Base-by-base conservation (phyloP, 2,329 filamentous ascomycete genomes). In the Mycosphaerelloides madeirae region DNA sequence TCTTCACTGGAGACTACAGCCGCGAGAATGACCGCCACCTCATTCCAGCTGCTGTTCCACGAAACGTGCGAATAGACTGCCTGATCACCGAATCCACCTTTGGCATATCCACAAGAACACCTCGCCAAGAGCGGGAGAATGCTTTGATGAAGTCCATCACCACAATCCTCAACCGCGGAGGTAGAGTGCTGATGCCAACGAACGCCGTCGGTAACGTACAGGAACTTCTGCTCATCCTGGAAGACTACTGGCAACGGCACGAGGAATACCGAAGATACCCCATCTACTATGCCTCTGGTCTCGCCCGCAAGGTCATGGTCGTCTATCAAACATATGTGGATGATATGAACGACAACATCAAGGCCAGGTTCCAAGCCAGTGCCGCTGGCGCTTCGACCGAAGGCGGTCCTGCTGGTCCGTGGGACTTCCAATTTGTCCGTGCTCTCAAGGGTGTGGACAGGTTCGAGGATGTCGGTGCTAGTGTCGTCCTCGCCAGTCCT, bases 291-390 rank as follows among this genome's bases (percentile, higher is more conserved):
- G 94, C 94, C 43, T 93, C 87, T 59, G 95, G 95, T 59, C 79
- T 97, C 32, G 93, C 93, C 1, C 77, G 91, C 51, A 93, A 95
- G 68, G 98, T 93, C 70, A 98, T 98, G 93, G 80, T 96, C 22
- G 89, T 97, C 3, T 98, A 98, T 64, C 93, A 97, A 65, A 98
- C 93, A 1, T 98, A 97, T 60, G 88, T 97, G 38, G 88, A 90
- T 38, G 89, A 90, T 43, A 98, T 98, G 93, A 98, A 98, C 65
- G 91, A 97, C 62, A 97, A 96, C 60, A 97, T 98, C 73, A 96
- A 95, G 66, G 81, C 87, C 9, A 78, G 95, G n/a, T 96, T 96
- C 68, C 41, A 89, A 38, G 56, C 57, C 37, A 94, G 95, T 81
- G 88, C 87, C 3, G 88, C 95, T 64, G 87, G 88, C 8, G 87